Base-by-base conservation (phyloP, 768 basidiomycete species). In the Sarcodon sp. region DNA sequence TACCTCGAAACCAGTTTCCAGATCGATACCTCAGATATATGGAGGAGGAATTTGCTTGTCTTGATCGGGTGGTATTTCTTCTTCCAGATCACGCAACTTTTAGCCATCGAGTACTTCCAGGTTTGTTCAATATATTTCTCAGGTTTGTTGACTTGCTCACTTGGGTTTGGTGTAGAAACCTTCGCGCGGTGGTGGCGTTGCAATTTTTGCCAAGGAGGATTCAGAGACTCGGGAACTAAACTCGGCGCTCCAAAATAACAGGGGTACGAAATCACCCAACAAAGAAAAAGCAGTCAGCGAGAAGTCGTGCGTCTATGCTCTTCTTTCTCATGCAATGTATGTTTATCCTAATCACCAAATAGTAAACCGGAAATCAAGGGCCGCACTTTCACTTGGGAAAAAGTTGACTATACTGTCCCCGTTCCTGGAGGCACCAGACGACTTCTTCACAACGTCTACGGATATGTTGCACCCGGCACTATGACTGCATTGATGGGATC, bases 401-500 rank as follows among this genome's bases (percentile, higher is more conserved):
- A 68, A 32, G 64, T 89, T 46, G 83, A 83, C 60, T 93, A 92
- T 55, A 70, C 75, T 55, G 82, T 90, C 0, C 86, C 83, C 1
- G 74, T 81, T 0, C 69, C 77, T 0, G 72, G 72, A 21, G 83
- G 83, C 7, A 69, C 68, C 11, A 69, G 66, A 7, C 71, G 76
- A 38, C 68, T 91, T 8, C 72, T 91, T 35, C 77, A 88, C 55
- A 79, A 87, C 53, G 77, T 91, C 13, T 74, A 70, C 52, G 88
- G 88, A 0, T 90, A 80, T 57, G 84, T 88, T 38, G 83, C 82
- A 55, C 90, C 90, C 8, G 90, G 88, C 3, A 87, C 80, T n/a
- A 62, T 91, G 51, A 90, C 89, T 0, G 90, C 88, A 1, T 70
- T 93, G 8, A 89, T 93, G 87, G 89, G 89, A 51, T 83, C 83